phyloP scores from a whole-genome alignment of 2,329 filamentous ascomycete genomes.

The Lachnellula arida region DNA sequence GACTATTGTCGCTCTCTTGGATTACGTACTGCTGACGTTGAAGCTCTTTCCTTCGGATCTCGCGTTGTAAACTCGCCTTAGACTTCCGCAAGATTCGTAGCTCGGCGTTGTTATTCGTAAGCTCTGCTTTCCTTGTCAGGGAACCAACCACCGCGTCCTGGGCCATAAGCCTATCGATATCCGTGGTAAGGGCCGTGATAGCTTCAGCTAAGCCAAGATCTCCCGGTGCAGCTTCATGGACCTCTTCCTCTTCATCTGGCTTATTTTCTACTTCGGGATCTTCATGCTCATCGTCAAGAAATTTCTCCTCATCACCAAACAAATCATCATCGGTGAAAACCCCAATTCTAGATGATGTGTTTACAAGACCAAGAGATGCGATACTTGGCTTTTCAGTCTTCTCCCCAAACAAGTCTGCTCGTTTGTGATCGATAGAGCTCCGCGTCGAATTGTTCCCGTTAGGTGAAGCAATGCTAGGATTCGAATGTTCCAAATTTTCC shows the following conservation, averaged over 20 bases:
- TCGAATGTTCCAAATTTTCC: conserved; percentile 35
- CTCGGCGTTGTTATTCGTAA: conserved; percentile 95
- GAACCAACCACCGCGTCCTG: conserved; percentile 92
- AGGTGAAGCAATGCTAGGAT: conserved; percentile 45
- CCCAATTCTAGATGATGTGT: conserved; percentile 77
- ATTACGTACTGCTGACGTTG: conserved; percentile 96
- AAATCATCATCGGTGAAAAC: conserved; percentile 93
- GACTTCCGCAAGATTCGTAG: conserved; percentile 89
- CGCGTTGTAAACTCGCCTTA: conserved; percentile 85
- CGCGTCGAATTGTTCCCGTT: conserved; percentile 56
- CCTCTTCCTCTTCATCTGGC: conserved; percentile 69
- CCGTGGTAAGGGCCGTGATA: conserved; percentile 78
- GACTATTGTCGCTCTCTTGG: conserved; percentile 94
- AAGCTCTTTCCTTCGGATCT: conserved; percentile 89
- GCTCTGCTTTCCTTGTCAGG: conserved; percentile 85
- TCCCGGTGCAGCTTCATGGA: conserved; percentile 90
- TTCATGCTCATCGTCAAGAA: conserved; percentile 79
- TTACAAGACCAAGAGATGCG: conserved; percentile 85
- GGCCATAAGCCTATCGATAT: conserved; percentile 82
- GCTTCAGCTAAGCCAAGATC: conserved; percentile 92
- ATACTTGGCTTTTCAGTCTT: conserved; percentile 72
- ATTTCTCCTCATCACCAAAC: conserved; percentile 83
- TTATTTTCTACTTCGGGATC: conserved; percentile 55
- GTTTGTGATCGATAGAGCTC: conserved; percentile 55
- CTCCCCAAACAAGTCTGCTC: conserved; percentile 40